phyloP scores from a whole-genome alignment of 2,329 filamentous ascomycete species.

The Cryoendolithus antarcticus region DNA sequence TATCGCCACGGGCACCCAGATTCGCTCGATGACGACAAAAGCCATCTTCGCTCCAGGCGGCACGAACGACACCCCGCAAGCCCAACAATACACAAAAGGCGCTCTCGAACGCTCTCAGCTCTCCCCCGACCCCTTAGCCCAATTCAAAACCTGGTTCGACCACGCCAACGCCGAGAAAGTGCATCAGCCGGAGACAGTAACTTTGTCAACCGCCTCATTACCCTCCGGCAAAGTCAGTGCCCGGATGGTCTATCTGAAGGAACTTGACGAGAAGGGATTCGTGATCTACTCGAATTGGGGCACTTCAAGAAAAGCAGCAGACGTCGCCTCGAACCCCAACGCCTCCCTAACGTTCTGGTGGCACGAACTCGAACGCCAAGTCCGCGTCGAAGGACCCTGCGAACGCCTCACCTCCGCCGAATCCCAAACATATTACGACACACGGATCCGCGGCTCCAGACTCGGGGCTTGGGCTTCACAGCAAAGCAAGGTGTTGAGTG shows the following conservation, averaged over 20 bases:
- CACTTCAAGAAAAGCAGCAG: slow-evolving; percentile 55
- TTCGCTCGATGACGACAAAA: slow-evolving; percentile 17
- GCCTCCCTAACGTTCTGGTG: slow-evolving; percentile 86
- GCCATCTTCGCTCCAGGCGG: slow-evolving; percentile 52
- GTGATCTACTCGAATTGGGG: slow-evolving; percentile 91
- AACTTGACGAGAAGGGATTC: slow-evolving; percentile 72
- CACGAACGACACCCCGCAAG: slow-evolving; percentile 46
- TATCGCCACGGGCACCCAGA: slow-evolving; percentile 11
- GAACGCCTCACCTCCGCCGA: slow-evolving; percentile 58
- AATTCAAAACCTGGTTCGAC: slow-evolving; percentile 86
- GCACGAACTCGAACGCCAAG: slow-evolving; percentile 74
- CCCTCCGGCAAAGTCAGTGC: slow-evolving; percentile 75
- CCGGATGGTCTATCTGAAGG: slow-evolving; percentile 88
- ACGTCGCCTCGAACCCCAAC: slow-evolving; percentile 61
- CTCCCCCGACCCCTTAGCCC: slow-evolving; percentile 53
- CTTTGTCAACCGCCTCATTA: slow-evolving; percentile 69
- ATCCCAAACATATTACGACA: slow-evolving; percentile 54
- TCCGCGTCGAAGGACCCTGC: slow-evolving; percentile 70
- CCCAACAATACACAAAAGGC: slow-evolving; percentile 62
- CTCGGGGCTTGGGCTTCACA: slow-evolving; percentile 88
- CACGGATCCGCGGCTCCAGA: slow-evolving; percentile 62
- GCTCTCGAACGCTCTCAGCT: slow-evolving; percentile 52
- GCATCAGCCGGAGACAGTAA: slow-evolving; percentile 76
- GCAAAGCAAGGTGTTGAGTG: slow-evolving; percentile 66
- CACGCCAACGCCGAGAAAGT: slow-evolving; percentile 51